Percentiles rank a stretch among this genome's conserved stretches.
Conservation (phyloP, 2,329 filamentous ascomycete species). For the Beauveria pseudobassiana region DNA sequence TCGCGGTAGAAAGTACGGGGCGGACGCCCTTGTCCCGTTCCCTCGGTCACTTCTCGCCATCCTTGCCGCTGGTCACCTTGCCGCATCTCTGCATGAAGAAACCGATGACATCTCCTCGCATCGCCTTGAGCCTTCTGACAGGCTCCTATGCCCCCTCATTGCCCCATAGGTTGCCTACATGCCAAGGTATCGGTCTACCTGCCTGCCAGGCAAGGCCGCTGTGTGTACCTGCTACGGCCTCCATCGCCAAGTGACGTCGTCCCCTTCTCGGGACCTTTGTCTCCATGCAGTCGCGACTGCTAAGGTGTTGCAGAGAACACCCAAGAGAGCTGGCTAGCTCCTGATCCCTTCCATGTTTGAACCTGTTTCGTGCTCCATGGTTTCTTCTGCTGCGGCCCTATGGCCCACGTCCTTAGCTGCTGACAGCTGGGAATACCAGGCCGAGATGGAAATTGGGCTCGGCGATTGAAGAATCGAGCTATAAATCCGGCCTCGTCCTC, state of each 20-base stretch:
- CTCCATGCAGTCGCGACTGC: neutral
- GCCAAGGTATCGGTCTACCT: neutral
- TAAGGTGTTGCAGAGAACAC: neutral
- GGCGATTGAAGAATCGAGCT: neutral
- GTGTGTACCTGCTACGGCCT: neutral
- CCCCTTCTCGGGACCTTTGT: neutral
- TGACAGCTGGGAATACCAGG: neutral
- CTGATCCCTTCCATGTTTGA: conserved; percentile 8
- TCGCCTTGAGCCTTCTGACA: neutral
- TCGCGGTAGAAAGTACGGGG: neutral
- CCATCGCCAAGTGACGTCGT: neutral
- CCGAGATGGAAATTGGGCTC: neutral
- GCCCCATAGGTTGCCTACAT: neutral
- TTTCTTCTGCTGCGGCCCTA: neutral
- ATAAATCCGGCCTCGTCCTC: conserved; percentile 5
- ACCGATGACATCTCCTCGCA: conserved; percentile 4
- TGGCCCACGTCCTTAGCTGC: neutral
- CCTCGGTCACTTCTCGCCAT: neutral
- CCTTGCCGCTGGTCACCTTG: neutral
- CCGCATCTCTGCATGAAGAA: conserved; percentile 3
- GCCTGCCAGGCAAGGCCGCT: neutral
- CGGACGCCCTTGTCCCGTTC: neutral
- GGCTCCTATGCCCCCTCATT: neutral
- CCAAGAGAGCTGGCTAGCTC: neutral
- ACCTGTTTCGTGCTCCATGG: conserved; percentile 6